phyloP scores from a whole-genome alignment of 2,329 filamentous ascomycete genomes.

The Sporothrix schenckii region DNA sequence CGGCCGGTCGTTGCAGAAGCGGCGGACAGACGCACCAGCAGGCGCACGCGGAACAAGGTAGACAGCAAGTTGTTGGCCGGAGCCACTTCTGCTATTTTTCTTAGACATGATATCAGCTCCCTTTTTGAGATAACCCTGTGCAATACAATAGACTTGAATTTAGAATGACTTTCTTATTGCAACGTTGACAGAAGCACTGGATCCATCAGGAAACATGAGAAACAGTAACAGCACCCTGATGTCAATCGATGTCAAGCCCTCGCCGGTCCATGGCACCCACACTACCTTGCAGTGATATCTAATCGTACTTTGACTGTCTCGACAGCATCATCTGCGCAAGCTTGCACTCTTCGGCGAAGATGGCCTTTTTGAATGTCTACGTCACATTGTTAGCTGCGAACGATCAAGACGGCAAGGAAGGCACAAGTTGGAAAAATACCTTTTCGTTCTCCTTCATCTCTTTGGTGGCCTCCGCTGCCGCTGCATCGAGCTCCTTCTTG shows the following conservation, averaged over 20 bases:
- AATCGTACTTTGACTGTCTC: conserved; percentile 37
- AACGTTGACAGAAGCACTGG: neutral
- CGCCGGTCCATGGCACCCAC: no score
- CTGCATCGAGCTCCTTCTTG: conserved; percentile 29
- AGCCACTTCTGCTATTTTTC: neutral
- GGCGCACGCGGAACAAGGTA: conserved; percentile 60
- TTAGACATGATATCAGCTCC: neutral
- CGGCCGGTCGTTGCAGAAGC: conserved; percentile 65
- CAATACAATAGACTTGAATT: neutral
- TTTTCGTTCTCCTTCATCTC: conserved; percentile 37
- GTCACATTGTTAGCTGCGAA: neutral
- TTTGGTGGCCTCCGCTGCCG: conserved; percentile 31
- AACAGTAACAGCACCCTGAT: neutral
- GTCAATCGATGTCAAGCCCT: no score
- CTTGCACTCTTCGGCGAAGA: conserved; percentile 36
- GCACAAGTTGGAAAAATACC: neutral
- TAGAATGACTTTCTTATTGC: neutral
- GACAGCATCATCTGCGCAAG: conserved; percentile 36
- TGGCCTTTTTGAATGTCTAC: conserved; percentile 35
- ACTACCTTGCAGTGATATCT: neutral
- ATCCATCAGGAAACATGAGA: neutral
- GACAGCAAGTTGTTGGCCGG: neutral
- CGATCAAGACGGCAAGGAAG: neutral
- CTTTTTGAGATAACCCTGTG: neutral
- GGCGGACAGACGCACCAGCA: conserved; percentile 63